phyloP scores from a whole-genome alignment of 2,329 filamentous ascomycete species.

The Dothideomycetes sp. region DNA sequence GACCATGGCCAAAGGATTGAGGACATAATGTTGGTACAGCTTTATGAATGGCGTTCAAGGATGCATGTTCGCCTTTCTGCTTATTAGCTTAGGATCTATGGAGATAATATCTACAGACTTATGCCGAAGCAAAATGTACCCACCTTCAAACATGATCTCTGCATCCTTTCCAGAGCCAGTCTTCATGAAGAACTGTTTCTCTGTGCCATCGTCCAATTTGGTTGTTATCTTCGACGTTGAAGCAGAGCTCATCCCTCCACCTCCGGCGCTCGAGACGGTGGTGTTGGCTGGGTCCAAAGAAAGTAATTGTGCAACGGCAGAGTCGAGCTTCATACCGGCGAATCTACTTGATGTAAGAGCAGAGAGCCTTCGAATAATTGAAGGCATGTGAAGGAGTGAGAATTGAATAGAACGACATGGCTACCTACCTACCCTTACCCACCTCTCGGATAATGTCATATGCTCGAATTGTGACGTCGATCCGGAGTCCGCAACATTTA shows the following conservation, averaged over 20 bases:
- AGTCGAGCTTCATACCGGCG: constrained; percentile 49
- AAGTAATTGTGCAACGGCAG: constrained; percentile 53
- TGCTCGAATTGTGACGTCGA: no score
- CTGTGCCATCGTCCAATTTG: constrained; percentile 38
- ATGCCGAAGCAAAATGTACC: neutral
- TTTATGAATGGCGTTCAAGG: constrained; percentile 69
- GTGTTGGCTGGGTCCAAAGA: constrained; percentile 47
- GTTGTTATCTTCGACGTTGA: constrained; percentile 54
- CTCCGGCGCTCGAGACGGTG: constrained; percentile 51
- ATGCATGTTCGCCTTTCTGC: constrained; percentile 63
- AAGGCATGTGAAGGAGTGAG: constrained; percentile 1
- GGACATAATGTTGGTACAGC: constrained; percentile 69
- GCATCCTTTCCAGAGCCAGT: constrained; percentile 52
- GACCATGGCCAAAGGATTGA: constrained; percentile 62
- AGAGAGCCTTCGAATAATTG: neutral
- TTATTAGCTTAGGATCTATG: constrained; percentile 31
- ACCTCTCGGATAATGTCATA: no score
- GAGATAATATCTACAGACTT: no score
- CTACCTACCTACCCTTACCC: no score
- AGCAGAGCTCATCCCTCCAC: constrained; percentile 55
- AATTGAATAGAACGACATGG: no score
- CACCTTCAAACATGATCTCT: constrained; percentile 57
- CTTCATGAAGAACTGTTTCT: constrained; percentile 62
- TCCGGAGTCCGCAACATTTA: no score
- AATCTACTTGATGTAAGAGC: neutral